Evolutionary conservation across 2,329 filamentous ascomycete species (phyloP).

Genomic region (Colletotrichum limetticola): DNA sequence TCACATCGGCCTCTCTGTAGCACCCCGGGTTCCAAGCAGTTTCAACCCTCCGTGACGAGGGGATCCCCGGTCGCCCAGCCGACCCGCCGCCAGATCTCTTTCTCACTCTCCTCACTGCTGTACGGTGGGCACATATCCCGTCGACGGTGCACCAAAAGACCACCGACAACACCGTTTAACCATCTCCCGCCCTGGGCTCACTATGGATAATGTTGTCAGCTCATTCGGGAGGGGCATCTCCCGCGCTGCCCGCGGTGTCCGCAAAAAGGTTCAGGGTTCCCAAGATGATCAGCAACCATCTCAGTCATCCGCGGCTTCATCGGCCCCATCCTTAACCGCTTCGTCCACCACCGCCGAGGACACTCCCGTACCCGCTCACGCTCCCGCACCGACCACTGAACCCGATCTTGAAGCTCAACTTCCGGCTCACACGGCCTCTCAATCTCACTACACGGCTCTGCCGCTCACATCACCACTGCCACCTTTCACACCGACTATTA

Average conservation of each 20-base stretch:
- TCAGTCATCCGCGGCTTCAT: constrained; percentile 13
- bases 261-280: constrained; percentile 19
- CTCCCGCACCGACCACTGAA: constrained; percentile 9
- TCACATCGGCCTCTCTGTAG: constrained; percentile 31
- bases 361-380: background rate
- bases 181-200: constrained; percentile 13
- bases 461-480: constrained; percentile 24
- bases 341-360: constrained; percentile 29
- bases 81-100: background rate
- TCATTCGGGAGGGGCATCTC: constrained; percentile 30
- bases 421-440: constrained; percentile 16
- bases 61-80: constrained; percentile 28
- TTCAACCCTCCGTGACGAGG: constrained; percentile 31
- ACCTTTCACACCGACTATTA: background rate
- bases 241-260: constrained; percentile 28
- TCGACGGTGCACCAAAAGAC: background rate
- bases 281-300: constrained; percentile 8
- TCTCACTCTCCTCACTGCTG: background rate
- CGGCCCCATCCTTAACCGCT: constrained; percentile 30
- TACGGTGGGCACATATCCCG: constrained; percentile 1
- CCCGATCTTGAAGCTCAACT: constrained; percentile 32
- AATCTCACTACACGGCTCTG: constrained; percentile 17
- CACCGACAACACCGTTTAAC: background rate
- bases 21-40: constrained; percentile 34
- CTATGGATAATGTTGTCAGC: constrained; percentile 30